Conservation (phyloP, 2,329 filamentous ascomycete genomes). For the Thelonectria olida region DNA sequence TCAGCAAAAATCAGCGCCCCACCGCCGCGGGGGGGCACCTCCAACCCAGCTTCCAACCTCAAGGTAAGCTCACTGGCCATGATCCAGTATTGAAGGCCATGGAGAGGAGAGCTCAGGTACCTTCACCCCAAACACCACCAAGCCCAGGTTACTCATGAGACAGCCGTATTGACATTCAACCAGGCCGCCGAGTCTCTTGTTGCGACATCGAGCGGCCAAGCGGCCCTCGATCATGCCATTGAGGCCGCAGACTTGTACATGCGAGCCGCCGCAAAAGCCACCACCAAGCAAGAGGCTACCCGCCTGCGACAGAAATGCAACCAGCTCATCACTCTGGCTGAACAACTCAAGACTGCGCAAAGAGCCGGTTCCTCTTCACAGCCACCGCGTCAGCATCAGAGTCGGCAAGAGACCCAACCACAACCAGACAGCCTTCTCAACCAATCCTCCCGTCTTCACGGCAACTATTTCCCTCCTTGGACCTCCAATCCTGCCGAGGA, state of each 20-base stretch:
- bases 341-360: slow-evolving; percentile 71
- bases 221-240: slow-evolving; percentile 80
- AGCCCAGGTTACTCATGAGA: neutral
- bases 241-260: slow-evolving; percentile 83
- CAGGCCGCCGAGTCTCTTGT: slow-evolving; percentile 52
- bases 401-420: slow-evolving; percentile 62
- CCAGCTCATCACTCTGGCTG: slow-evolving; percentile 75
- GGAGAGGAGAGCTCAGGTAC: slow-evolving; percentile 51
- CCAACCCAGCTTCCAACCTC: slow-evolving; percentile 10
- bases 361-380: neutral
- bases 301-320: slow-evolving; percentile 75
- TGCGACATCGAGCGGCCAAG: slow-evolving; percentile 49
- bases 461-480: slow-evolving; percentile 88
- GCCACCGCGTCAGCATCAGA: neutral
- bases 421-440: slow-evolving; percentile 54
- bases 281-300: slow-evolving; percentile 69
- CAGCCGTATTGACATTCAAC: neutral
- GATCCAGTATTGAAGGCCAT: slow-evolving; percentile 42
- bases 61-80: slow-evolving; percentile 27
- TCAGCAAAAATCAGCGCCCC: slow-evolving; percentile 5
- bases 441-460: slow-evolving; percentile 82
- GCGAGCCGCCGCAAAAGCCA: slow-evolving; percentile 72
- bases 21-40: slow-evolving; percentile 5
- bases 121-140: neutral
- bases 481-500: slow-evolving; percentile 64